Evolutionary conservation across 768 basidiomycete species (phyloP), one percentile per base, ranked within the genome.

Genomic region (Cubamyces sp.): DNA sequence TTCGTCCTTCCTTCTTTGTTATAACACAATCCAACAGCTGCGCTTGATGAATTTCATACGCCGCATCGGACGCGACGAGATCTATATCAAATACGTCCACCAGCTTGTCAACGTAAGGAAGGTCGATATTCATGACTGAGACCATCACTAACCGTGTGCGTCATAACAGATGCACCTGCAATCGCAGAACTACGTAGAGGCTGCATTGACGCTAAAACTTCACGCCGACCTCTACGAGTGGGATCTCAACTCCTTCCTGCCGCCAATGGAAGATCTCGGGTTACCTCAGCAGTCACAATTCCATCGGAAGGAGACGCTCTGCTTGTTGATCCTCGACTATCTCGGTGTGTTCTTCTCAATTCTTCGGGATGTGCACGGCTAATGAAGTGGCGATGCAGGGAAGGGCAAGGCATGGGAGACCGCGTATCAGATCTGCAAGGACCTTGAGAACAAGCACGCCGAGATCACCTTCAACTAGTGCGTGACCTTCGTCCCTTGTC

Each of bases 351-450:
- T 16, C 8, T 49, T 54, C 11, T 65, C 26, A 7, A 46, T 41
- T 48, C 39, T n/a, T 26, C 50, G 56, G 54, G 49, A 25, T n/a
- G 19, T 34, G 57, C 50, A 19, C 12, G 54, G 45, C 67, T 49
- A 25, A 63, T 34, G 37, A 16, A 64, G 39, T 16, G 47, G 0
- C 57, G 42, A 62, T 55, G 23, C 62, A 95, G 94, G 93, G 52
- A 92, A 95, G 75, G 96, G 96, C 11, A 95, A 96, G 70, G 96
- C 96, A n/a, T 98, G 94, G 85, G 96, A 98, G 74, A 89, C 84
- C 54, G 96, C 94, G 2, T 87, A 97, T 60, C 91, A 93, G 49
- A 90, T 98, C 51, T 96, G 93, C 77, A 92, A 92, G 75, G 96
- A 98, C 68, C 77, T 98, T 25, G 90, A 90, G 15, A 85, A 79